Percentiles rank a stretch among this genome's conserved stretches.
Evolutionary conservation across 768 basidiomycete species (phyloP).

Genomic region (Rhodotorula taiwanensis): DNA sequence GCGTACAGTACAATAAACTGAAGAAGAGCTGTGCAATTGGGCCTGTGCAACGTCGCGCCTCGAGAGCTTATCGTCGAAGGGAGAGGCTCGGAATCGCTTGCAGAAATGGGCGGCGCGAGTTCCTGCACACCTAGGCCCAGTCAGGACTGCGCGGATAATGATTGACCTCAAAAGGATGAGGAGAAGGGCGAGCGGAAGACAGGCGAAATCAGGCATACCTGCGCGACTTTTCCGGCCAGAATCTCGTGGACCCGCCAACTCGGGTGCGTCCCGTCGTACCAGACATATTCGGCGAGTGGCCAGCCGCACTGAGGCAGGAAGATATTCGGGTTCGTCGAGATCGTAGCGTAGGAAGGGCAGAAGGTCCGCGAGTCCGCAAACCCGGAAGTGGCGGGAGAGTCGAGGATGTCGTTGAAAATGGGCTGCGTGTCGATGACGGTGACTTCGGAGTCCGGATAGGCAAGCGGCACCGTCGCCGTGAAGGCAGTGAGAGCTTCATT

Average conservation of each 20-base stretch:
- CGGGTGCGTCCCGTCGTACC: slow-evolving; percentile 19
- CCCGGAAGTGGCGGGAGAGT: background rate
- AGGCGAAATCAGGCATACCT: background rate
- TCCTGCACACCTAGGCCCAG: too few species aligned
- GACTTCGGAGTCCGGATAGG: background rate
- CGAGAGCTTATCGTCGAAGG: too few species aligned
- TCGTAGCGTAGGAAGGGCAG: slow-evolving; percentile 1
- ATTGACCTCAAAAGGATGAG: too few species aligned
- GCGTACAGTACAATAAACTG: too few species aligned
- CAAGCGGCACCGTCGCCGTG: background rate
- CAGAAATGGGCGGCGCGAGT: too few species aligned
- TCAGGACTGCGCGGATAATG: too few species aligned
- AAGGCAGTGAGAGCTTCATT: slow-evolving; percentile 2
- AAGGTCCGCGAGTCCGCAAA: slow-evolving; percentile 2
- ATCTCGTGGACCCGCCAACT: slow-evolving; percentile 9
- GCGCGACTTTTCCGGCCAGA: background rate
- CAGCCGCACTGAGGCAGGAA: background rate
- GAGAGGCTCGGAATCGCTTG: too few species aligned
- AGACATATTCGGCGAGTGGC: slow-evolving; percentile 6
- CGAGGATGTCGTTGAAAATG: slow-evolving; percentile 18
- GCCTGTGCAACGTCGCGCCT: too few species aligned
- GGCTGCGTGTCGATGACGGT: slow-evolving; percentile 21
- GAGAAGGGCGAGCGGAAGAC: too few species aligned
- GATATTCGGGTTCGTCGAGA: background rate
- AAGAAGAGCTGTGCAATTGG: too few species aligned